Percentiles rank a stretch among this genome's conserved stretches.
Evolutionary conservation across 208 protist species (phyloP).

Genomic region (Wallacemonas sp.): DNA sequence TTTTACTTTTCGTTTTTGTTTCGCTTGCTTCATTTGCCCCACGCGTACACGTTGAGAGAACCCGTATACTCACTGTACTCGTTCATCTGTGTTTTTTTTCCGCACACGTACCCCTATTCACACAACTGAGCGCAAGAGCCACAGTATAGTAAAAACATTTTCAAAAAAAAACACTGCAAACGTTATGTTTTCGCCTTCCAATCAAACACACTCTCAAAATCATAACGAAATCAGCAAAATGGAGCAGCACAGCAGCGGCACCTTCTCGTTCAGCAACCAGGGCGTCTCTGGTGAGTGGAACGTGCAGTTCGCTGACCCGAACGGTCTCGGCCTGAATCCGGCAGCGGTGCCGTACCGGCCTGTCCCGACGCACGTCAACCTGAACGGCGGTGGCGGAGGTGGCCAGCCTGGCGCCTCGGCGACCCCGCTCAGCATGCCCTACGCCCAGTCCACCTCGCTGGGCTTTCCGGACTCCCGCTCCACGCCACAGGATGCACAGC

Average conservation of each 20-base stretch:
- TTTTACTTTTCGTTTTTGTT: no score
- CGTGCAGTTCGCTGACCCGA: slow-evolving; percentile 9
- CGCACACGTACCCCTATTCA: no score
- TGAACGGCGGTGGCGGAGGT: neutral
- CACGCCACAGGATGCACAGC: neutral
- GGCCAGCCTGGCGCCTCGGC: neutral
- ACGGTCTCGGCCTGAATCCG: slow-evolving; percentile 4
- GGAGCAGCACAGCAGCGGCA: neutral
- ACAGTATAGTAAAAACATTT: no score
- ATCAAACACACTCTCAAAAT: neutral
- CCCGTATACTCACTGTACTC: no score
- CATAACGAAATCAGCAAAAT: neutral
- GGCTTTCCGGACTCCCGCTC: slow-evolving; percentile 10
- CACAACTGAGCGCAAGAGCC: no score
- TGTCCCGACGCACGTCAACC: neutral
- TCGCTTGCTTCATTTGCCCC: no score
- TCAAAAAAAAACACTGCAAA: no score
- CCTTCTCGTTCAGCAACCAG: neutral
- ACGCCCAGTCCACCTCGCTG: neutral
- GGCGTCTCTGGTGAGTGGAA: slow-evolving; percentile 4
- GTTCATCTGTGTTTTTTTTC: no score
- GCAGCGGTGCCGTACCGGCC: slow-evolving; percentile 9
- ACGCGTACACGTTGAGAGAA: no score
- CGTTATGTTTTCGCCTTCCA: slow-evolving; percentile 9
- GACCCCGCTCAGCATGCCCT: neutral